Evolutionary conservation across 2,329 filamentous ascomycete genomes (phyloP).

Genomic region (Fusarium sp.): DNA sequence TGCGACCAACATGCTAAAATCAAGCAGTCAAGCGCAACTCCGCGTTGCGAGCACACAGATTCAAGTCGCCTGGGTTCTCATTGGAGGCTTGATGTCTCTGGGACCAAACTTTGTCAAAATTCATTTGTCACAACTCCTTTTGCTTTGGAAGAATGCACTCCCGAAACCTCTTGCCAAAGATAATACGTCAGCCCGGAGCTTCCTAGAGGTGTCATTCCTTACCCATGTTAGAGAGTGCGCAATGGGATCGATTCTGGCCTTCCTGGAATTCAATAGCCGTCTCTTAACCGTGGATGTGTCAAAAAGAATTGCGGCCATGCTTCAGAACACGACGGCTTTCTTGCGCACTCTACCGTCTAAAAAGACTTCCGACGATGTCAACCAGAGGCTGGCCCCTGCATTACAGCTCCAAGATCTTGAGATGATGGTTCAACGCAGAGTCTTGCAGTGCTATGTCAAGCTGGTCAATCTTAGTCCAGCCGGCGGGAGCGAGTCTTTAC

Average conservation of each 20-base stretch:
- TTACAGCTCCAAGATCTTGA: constrained; percentile 91
- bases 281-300: constrained; percentile 94
- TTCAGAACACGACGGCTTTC: constrained; percentile 93
- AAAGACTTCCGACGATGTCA: constrained; percentile 88
- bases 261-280: constrained; percentile 92
- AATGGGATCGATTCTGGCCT: constrained; percentile 89
- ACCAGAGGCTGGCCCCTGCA: constrained; percentile 84
- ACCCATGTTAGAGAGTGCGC: constrained; percentile 96
- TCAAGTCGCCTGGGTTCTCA: constrained; percentile 97
- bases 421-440: constrained; percentile 91
- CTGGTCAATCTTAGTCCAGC: constrained; percentile 89
- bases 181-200: constrained; percentile 84
- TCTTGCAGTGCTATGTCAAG: constrained; percentile 94
- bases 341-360: constrained; percentile 85
- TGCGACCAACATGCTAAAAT: constrained; percentile 92
- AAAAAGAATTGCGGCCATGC: constrained; percentile 91
- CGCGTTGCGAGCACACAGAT: constrained; percentile 94
- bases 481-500: constrained; percentile 84
- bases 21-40: constrained; percentile 89
- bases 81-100: constrained; percentile 95
- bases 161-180: constrained; percentile 95
- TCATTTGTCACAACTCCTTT: constrained; percentile 90
- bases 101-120: constrained; percentile 99
- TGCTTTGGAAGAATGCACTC: constrained; percentile 97
- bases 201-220: constrained; percentile 91